phyloP scores from a whole-genome alignment of 2,329 filamentous ascomycete species.

The Pseudogymnoascus sp. region DNA sequence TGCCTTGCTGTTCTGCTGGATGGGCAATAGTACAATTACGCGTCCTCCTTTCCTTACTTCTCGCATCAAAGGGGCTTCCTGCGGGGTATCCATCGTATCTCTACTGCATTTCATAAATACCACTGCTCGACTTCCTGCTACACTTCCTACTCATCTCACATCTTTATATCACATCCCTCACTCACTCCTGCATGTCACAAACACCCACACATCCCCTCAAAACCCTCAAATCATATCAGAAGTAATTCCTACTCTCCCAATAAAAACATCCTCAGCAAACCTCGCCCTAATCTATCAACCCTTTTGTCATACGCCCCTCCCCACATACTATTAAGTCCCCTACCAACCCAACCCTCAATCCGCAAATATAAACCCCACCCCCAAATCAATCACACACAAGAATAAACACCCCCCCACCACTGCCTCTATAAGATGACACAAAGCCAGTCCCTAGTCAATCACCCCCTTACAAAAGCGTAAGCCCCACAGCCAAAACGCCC shows the following conservation, averaged over 20 bases:
- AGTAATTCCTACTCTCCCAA: not conserved
- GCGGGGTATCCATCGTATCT: not conserved
- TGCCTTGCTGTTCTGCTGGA: not conserved
- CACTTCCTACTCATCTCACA: not conserved
- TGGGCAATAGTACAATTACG: not conserved
- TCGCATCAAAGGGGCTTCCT: not conserved
- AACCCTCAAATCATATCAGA: not conserved
- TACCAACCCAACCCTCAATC: not conserved
- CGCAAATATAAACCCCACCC: not conserved
- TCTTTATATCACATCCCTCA: not conserved
- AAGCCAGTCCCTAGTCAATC: not conserved
- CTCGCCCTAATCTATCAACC: not conserved
- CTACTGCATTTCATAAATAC: not conserved
- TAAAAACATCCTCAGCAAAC: not conserved
- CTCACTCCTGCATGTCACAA: not conserved
- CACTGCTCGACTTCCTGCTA: not conserved
- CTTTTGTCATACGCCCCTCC: not conserved
- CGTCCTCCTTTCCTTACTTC: not conserved
- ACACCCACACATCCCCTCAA: not conserved
- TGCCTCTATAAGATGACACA: not conserved
- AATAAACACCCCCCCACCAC: not conserved
- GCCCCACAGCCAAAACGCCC: not conserved
- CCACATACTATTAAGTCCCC: not conserved
- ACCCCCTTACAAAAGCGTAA: constrained; percentile 1
- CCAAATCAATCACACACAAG: not conserved